Evolutionary conservation across 2,329 filamentous ascomycete species (phyloP), one percentile per base, ranked within the genome.

Genomic region (Verticillium dahliae): DNA sequence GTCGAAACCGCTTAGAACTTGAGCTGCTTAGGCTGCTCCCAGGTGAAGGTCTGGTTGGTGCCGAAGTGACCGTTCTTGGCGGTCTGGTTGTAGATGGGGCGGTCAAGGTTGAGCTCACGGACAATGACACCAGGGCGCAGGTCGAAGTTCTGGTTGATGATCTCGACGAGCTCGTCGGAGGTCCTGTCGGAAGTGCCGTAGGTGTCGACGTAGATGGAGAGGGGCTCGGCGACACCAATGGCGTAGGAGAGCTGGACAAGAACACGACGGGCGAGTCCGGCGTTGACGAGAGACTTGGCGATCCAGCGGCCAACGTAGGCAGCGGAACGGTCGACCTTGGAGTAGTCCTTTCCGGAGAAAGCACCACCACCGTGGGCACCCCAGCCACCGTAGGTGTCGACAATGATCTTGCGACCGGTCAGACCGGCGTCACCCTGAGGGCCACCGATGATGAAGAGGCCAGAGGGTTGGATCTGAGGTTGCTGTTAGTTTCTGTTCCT

Each of bases 271-370:
- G 91, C 91, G 65, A 99, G 90, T 72, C 90, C 89, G 71, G 94
- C 90, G 72, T 88, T 81, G 70, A 99, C 91, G 68, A 99, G 87
- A 52, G 95, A 99, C 87, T 99, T 99, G 82, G 95, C 95, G 78
- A 99, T 93, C 95, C 95, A 99, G 77, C 95, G 92, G 70, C 86
- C 93, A 70, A 98, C 88, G 83, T 99, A 99, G 74, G 95, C 95
- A 69, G 95, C 95, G 60, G 95, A 98, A 72, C 95, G 91, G 78
- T 99, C 95, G 80, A 99, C 95, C 88, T 99, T 99, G 86, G 92
- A 97, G 88, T 97, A 99, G 80, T 99, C 95, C 90, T 99, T 99
- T 74, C 95, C 95, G 73, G 95, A 98, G 90, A 99, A 99, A 79
- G 95, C 95, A 90, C 95, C 95, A 85, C 95, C 95, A 85, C 95